These are phyloP conservation scores for Epichloe typhina DNA, from an alignment of 2,329 filamentous ascomycete genomes.

Conservation along the genomic window DNA sequence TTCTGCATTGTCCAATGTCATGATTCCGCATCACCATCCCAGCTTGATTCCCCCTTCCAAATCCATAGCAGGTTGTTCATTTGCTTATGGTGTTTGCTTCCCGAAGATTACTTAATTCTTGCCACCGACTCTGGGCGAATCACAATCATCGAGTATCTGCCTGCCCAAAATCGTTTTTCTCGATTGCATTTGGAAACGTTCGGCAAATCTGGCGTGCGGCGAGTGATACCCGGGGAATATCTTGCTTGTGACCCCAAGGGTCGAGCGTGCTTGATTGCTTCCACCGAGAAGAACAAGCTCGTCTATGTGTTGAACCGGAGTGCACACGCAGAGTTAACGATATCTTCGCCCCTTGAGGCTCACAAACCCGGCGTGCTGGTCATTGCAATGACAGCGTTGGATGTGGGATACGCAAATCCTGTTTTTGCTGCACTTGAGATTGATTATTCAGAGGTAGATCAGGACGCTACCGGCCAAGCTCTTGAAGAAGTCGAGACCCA, in stretches of 20 bases:
- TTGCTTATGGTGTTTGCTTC: slow-evolving; percentile 13
- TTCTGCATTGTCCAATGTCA: slow-evolving; percentile 21
- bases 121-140: slow-evolving; percentile 93
- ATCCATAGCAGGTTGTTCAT: background rate
- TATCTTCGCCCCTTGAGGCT: slow-evolving; percentile 91
- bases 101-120: slow-evolving; percentile 84
- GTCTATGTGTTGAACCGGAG: slow-evolving; percentile 97
- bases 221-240: slow-evolving; percentile 96
- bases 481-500: slow-evolving; percentile 74
- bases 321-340: slow-evolving; percentile 85
- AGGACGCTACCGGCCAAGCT: slow-evolving; percentile 77
- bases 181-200: slow-evolving; percentile 93
- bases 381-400: slow-evolving; percentile 73
- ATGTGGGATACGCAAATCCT: slow-evolving; percentile 94
- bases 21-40: slow-evolving; percentile 15
- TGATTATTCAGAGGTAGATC: slow-evolving; percentile 82
- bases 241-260: slow-evolving; percentile 92
- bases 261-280: slow-evolving; percentile 85
- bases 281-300: slow-evolving; percentile 97
- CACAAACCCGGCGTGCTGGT: slow-evolving; percentile 88
- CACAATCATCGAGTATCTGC: slow-evolving; percentile 82
- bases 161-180: slow-evolving; percentile 74
- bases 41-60: background rate
- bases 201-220: slow-evolving; percentile 87
- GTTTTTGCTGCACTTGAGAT: slow-evolving; percentile 92